Conservation (phyloP, 2,329 filamentous ascomycete genomes). For the Alternaria conjuncta region DNA sequence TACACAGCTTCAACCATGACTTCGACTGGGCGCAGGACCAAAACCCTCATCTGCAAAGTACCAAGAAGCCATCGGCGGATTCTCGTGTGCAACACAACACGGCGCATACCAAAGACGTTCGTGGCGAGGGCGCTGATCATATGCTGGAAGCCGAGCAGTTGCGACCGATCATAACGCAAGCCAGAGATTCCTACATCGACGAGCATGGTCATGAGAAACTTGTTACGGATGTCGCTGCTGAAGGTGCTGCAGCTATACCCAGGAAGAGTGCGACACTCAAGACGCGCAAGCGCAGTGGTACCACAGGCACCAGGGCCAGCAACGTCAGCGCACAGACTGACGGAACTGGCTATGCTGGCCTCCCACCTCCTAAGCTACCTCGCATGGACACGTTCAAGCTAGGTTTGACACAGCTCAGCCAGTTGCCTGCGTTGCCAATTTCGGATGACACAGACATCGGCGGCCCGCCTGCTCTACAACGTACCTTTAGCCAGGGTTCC, state of each 20-base stretch:
- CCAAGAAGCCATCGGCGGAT: conserved; percentile 63
- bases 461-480: conserved; percentile 66
- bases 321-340: conserved; percentile 36
- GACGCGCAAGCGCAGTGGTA: conserved; percentile 41
- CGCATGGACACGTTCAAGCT: conserved; percentile 70
- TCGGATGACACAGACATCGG: conserved; percentile 84
- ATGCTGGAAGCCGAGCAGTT: conserved; percentile 63
- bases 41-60: conserved; percentile 63
- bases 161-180: conserved; percentile 65
- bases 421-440: conserved; percentile 72
- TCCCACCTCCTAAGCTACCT: conserved; percentile 66
- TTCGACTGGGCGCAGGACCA: conserved; percentile 67
- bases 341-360: conserved; percentile 56
- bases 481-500: conserved; percentile 59
- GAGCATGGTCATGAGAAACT: conserved; percentile 73
- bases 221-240: conserved; percentile 66
- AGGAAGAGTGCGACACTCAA: conserved; percentile 53
- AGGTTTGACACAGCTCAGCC: conserved; percentile 70
- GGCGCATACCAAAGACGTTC: conserved; percentile 75
- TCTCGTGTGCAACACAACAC: conserved; percentile 65
- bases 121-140: conserved; percentile 77
- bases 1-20: conserved; percentile 78
- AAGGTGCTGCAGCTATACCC: conserved; percentile 58
- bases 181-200: conserved; percentile 74
- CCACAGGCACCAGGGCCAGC: conserved; percentile 38